phyloP scores from a whole-genome alignment of 805 yeast species.

The Vanderwaltozyma yarrowii region DNA sequence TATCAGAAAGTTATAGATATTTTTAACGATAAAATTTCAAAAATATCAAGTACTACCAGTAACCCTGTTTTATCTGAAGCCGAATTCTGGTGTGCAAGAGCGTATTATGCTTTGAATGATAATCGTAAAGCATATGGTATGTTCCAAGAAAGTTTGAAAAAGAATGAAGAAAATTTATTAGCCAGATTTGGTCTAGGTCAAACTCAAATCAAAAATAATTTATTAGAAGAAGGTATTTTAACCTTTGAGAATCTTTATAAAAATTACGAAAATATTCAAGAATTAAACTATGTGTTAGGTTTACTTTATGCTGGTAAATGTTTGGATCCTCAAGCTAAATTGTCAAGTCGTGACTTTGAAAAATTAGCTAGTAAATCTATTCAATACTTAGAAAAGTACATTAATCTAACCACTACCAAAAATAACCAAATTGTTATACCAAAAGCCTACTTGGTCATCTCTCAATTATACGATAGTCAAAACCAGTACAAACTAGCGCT shows the following conservation, averaged over 20 bases:
- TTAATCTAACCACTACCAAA: conserved; percentile 46
- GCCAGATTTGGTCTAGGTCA: conserved; percentile 82
- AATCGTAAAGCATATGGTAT: conserved; percentile 58
- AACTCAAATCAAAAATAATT: conserved; percentile 64
- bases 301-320: conserved; percentile 51
- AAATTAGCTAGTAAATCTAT: conserved; percentile 43
- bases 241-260: conserved; percentile 70
- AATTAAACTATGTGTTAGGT: conserved; percentile 69
- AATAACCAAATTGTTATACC: conserved; percentile 47
- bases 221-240: conserved; percentile 72
- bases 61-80: conserved; percentile 47
- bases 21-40: conserved; percentile 38
- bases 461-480: conserved; percentile 57
- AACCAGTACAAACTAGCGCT: conserved; percentile 57
- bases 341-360: conserved; percentile 8
- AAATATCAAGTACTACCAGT: conserved; percentile 27
- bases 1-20: conserved; percentile 47
- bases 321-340: conserved; percentile 13
- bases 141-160: conserved; percentile 62
- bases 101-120: conserved; percentile 49
- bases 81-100: conserved; percentile 79
- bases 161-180: conserved; percentile 52
- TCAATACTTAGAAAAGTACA: conserved; percentile 56
- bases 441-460: conserved; percentile 58
- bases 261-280: conserved; percentile 56